These are phyloP conservation scores for Pleoardoris graminearum DNA, from an alignment of 2,329 filamentous ascomycete species.

Conservation along the genomic window DNA sequence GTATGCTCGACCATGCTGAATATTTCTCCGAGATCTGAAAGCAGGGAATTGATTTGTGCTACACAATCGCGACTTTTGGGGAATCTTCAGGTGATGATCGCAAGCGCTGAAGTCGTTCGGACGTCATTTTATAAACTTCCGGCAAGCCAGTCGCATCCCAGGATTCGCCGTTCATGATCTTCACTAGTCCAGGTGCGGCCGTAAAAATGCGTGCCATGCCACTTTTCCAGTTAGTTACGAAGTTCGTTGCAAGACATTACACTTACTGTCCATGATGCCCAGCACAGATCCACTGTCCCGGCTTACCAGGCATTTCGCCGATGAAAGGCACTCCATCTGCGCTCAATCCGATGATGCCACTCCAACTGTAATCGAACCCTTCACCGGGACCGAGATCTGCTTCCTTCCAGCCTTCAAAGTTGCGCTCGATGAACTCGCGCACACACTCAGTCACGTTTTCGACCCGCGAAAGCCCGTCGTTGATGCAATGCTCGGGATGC, in stretches of 20 bases:
- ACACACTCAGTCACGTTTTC: conserved; percentile 31
- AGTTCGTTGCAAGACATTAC: not conserved
- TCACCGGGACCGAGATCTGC: conserved; percentile 31
- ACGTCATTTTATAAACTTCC: conserved; percentile 28
- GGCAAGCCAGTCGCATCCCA: conserved; percentile 27
- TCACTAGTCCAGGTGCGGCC: conserved; percentile 31
- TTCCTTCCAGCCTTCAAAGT: conserved; percentile 32
- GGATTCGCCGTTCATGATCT: conserved; percentile 24
- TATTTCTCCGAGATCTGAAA: too few relatives aligned
- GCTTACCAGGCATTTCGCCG: conserved; percentile 26
- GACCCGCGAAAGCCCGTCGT: conserved; percentile 33
- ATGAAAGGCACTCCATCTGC: conserved; percentile 33
- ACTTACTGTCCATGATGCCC: conserved; percentile 36
- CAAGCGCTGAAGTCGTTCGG: conserved; percentile 15
- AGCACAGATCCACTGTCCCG: conserved; percentile 33
- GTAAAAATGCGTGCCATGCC: conserved; percentile 35
- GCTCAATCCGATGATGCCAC: conserved; percentile 32
- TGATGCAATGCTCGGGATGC: conserved; percentile 34
- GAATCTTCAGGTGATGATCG: not conserved
- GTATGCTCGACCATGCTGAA: too few relatives aligned
- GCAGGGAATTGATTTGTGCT: not conserved
- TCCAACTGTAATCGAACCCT: conserved; percentile 37
- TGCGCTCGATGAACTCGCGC: conserved; percentile 25
- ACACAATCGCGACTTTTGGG: conserved; percentile 14
- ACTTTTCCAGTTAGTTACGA: conserved; percentile 16